A percentile compares a stretch with the other conserved stretches of the same genome.
Evolutionary conservation across 805 yeast genomes (phyloP).

Genomic region (Tetrapisispora phaffii): DNA sequence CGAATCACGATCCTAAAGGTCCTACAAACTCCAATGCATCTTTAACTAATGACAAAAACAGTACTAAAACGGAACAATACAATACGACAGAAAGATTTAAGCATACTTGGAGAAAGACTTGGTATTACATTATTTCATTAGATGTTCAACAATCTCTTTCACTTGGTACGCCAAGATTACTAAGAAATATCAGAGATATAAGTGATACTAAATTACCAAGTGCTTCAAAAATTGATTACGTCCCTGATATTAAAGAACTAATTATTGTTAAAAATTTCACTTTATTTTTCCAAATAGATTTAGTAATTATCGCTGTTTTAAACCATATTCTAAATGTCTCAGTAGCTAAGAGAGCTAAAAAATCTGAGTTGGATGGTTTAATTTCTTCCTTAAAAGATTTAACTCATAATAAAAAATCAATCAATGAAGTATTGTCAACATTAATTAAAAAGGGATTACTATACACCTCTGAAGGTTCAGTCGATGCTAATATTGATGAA

Average conservation of each 20-base stretch:
- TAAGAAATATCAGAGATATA: conserved; percentile 31
- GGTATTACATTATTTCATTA: conserved; percentile 39
- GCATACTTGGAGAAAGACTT: conserved; percentile 49
- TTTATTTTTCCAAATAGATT: conserved; percentile 38
- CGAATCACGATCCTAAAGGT: conserved; percentile 4
- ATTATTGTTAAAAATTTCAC: conserved; percentile 40
- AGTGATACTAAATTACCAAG: conserved; percentile 38
- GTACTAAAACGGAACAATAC: conserved; percentile 8
- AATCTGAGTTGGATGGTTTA: conserved; percentile 32
- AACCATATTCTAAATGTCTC: conserved; percentile 28
- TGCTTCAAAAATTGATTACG: conserved; percentile 29
- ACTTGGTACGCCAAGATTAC: conserved; percentile 33
- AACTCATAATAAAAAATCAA: conserved; percentile 26
- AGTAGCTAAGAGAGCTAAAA: conserved; percentile 34
- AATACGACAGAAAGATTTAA: conserved; percentile 30
- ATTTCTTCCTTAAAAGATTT: conserved; percentile 28
- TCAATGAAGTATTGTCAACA: conserved; percentile 21
- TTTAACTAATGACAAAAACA: conserved; percentile 3
- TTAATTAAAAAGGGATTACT: conserved; percentile 24
- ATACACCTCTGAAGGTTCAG: conserved; percentile 23
- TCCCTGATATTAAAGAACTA: conserved; percentile 35
- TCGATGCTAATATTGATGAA: conserved; percentile 25
- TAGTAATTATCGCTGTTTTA: conserved; percentile 29
- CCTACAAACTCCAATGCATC: not conserved
- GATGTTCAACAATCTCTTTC: conserved; percentile 37